Conservation (phyloP, 352 stramenopile species). For the Pythium vanterpoolii region DNA sequence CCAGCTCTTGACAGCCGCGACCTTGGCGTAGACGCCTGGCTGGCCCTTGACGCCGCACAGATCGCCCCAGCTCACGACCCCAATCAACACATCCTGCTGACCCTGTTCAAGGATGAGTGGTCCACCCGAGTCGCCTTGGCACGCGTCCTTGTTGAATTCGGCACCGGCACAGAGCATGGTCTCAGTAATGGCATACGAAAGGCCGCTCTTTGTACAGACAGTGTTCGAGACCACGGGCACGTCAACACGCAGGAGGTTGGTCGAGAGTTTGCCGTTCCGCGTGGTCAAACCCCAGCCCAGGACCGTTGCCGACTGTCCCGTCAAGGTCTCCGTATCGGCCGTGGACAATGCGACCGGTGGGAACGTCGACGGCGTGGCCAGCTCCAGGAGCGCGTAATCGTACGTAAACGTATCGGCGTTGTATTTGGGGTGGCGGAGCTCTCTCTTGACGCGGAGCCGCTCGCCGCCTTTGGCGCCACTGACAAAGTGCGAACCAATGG, state of each 20-base stretch:
- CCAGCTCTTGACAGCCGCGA: constrained; percentile 18
- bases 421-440: neutral
- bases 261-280: neutral
- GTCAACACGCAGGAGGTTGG: neutral
- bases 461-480: neutral
- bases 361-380: neutral
- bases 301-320: neutral
- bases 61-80: constrained; percentile 31
- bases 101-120: constrained; percentile 8
- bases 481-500: constrained; percentile 2
- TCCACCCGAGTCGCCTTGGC: constrained; percentile 23
- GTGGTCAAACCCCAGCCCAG: neutral
- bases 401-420: neutral
- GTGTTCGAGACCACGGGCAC: neutral
- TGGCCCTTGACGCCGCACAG: constrained; percentile 23
- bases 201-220: neutral
- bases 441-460: neutral
- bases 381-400: neutral
- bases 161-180: neutral
- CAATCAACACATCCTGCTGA: constrained; percentile 16
- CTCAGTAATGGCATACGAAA: neutral
- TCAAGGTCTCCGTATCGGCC: neutral
- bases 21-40: constrained; percentile 29
- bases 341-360: neutral
- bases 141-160: constrained; percentile 8